A percentile compares a stretch with the other conserved stretches of the same genome.
These are phyloP conservation scores for Phlegmacium glaucopus DNA, from an alignment of 768 basidiomycete genomes.

Conservation along the genomic window DNA sequence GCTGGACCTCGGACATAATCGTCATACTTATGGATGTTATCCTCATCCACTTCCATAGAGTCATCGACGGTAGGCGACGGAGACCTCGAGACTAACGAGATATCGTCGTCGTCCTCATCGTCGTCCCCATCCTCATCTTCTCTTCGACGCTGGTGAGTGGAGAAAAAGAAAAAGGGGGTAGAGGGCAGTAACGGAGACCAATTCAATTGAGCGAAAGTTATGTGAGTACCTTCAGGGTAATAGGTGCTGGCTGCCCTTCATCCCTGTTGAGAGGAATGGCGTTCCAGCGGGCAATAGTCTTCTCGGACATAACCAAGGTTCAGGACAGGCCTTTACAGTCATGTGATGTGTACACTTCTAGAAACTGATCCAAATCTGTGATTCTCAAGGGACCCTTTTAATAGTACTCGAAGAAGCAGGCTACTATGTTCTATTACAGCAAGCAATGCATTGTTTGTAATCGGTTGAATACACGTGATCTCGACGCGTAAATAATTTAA, in stretches of 20 bases:
- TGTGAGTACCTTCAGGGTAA: slow-evolving; percentile 67
- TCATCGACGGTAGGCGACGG: slow-evolving; percentile 62
- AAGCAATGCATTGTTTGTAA: too few species aligned
- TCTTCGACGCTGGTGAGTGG: slow-evolving; percentile 63
- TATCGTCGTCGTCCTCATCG: slow-evolving; percentile 63
- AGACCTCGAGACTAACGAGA: slow-evolving; percentile 71
- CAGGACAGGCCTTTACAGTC: neutral
- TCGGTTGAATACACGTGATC: slow-evolving; percentile 21
- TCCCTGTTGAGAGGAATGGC: slow-evolving; percentile 50
- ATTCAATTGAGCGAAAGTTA: slow-evolving; percentile 37
- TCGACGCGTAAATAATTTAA: slow-evolving; percentile 19
- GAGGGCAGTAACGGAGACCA: slow-evolving; percentile 54
- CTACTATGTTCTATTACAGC: too few species aligned
- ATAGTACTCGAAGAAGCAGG: too few species aligned
- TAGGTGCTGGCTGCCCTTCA: slow-evolving; percentile 14
- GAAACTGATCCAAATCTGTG: too few species aligned
- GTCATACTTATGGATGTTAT: slow-evolving; percentile 55
- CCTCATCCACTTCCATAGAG: slow-evolving; percentile 49
- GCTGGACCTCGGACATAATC: slow-evolving; percentile 50
- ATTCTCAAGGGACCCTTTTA: too few species aligned
- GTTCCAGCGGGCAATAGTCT: slow-evolving; percentile 69
- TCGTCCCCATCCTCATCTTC: slow-evolving; percentile 44
- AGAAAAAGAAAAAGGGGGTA: slow-evolving; percentile 27
- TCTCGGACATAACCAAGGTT: slow-evolving; percentile 50
- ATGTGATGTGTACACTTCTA: neutral